Evolutionary conservation across 345 rosid species (phyloP), one percentile per base, ranked within the genome.

Genomic region (Salix udensis): DNA sequence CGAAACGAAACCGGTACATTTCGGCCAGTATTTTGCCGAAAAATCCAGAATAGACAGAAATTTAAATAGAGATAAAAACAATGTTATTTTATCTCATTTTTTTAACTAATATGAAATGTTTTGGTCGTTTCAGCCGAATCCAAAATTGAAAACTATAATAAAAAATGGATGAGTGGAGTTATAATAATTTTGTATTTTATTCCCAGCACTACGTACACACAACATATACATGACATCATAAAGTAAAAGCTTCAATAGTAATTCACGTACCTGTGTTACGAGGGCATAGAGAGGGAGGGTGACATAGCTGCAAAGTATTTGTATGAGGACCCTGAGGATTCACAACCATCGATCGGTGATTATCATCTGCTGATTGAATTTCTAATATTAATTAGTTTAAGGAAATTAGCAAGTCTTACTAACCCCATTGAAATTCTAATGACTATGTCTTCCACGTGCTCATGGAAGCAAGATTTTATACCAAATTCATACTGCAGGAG

Each of bases 261-360:
- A 16, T 16, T 34, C 12, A n/a, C 24, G 16, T 37, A 39, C 81
- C 81, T 79, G 77, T 40, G 77, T 79, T 16, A 79, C 83, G 18
- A 80, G 83, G 72, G 83, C 83, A 58, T 76, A 80, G 23, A 80
- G 83, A 65, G 83, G 83, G 15, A 80, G 79, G 1, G 76, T 80
- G 48, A 80, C 83, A n/a, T 80, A 80, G 79, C 83, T 80, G 79
- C 83, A 80, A 0, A 76, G 73, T 66, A 76, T 71, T 58, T 80
- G 76, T 40, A 76, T 71, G 14, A 80, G 69, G 18, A 80, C 73
- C 79, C 79, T 80, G 79, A 50, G 12, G 75, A 65, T 26, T 61
- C 7, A 65, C 24, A 55, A 26, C 8, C 18, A 34, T 42, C 8
- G 14, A 34, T 34, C 37, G 1, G 55, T 61, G 18, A 74, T 8